Evolutionary conservation across 2,329 filamentous ascomycete genomes (phyloP).

Genomic region (Xylariaceae sp.): DNA sequence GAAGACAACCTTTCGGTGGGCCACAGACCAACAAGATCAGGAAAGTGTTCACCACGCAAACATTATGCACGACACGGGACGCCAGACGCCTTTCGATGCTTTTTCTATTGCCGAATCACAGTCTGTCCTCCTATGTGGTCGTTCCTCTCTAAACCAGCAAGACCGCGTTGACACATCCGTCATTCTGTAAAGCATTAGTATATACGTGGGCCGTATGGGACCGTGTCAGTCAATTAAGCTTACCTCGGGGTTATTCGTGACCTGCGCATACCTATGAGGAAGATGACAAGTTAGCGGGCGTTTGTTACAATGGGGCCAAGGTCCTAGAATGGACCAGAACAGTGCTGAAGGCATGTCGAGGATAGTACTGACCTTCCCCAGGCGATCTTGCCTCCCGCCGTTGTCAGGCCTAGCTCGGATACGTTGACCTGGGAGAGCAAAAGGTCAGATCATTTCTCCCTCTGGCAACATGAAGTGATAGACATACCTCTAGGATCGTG

Average conservation of each 20-base stretch:
- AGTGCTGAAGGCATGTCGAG: too few relatives aligned
- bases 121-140: neutral
- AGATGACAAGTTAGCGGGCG: too few relatives aligned
- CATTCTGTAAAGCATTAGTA: conserved; percentile 7
- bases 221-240: neutral
- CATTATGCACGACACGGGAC: neutral
- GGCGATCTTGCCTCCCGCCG: conserved; percentile 83
- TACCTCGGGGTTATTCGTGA: conserved; percentile 40
- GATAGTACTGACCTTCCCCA: conserved; percentile 58
- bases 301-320: too few relatives aligned
- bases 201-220: neutral
- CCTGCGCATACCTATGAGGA: conserved; percentile 20
- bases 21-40: too few relatives aligned
- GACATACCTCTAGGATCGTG: conserved; percentile 69
- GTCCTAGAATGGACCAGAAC: neutral
- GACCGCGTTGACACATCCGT: conserved; percentile 37
- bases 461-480: neutral
- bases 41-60: neutral
- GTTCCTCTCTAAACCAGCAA: conserved; percentile 16
- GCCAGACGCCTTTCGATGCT: conserved; percentile 1
- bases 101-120: neutral
- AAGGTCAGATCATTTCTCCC: conserved; percentile 37
- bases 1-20: too few relatives aligned
- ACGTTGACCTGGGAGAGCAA: conserved; percentile 83
- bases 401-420: conserved; percentile 82